A percentile compares a stretch with the other conserved stretches of the same genome.
Evolutionary conservation across 768 basidiomycete genomes (phyloP).

Genomic region (Rubroboletus satanas): DNA sequence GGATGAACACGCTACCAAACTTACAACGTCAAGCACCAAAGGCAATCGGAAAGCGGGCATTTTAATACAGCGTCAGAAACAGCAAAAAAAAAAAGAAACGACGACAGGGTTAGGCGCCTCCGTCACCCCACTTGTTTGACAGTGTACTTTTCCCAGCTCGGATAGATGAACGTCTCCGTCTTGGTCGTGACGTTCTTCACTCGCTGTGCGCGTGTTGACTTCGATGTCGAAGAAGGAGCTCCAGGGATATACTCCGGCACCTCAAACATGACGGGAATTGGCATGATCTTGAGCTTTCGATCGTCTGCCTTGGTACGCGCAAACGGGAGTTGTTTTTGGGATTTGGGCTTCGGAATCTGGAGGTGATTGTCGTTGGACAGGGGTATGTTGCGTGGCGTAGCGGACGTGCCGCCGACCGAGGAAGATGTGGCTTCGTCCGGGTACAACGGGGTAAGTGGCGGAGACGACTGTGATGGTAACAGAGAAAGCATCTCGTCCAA

Average conservation of each 20-base stretch:
- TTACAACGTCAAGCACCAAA: background rate
- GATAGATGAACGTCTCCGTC: conserved; percentile 49
- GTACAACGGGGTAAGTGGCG: conserved; percentile 6
- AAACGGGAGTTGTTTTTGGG: conserved; percentile 51
- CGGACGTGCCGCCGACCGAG: conserved; percentile 21
- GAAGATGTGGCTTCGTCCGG: conserved; percentile 30
- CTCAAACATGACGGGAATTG: conserved; percentile 43
- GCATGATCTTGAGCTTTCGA: conserved; percentile 49
- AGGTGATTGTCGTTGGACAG: conserved; percentile 30
- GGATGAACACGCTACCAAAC: background rate
- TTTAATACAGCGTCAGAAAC: background rate
- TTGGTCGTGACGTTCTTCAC: conserved; percentile 31
- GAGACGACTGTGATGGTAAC: conserved; percentile 21
- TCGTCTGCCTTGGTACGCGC: conserved; percentile 47
- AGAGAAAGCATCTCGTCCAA: conserved; percentile 50
- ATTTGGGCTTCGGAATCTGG: conserved; percentile 40
- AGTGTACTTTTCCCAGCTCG: conserved; percentile 64
- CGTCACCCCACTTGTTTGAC: conserved; percentile 38
- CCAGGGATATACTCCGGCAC: conserved; percentile 23
- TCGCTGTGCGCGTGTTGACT: conserved; percentile 25
- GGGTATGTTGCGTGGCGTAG: conserved; percentile 3
- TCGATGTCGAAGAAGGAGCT: conserved; percentile 23
- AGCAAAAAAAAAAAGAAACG: background rate
- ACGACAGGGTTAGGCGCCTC: too few relatives aligned
- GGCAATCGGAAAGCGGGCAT: background rate